These are phyloP conservation scores for Tetrapisispora fleetii DNA, from an alignment of 805 yeast genomes.

Conservation along the genomic window DNA sequence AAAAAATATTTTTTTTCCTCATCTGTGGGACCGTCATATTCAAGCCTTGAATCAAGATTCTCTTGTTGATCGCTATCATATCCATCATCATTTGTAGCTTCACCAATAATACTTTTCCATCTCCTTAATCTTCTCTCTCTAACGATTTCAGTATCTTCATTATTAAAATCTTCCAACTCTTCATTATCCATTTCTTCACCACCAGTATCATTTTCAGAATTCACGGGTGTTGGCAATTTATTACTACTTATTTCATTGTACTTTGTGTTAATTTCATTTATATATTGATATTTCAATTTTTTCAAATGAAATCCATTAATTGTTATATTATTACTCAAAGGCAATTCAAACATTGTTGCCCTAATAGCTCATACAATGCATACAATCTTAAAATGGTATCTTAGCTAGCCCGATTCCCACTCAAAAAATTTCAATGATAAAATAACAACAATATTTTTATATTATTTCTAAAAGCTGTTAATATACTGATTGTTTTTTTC, in stretches of 20 bases:
- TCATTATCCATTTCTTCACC: slow-evolving; percentile 1
- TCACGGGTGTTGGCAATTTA: slow-evolving; percentile 19
- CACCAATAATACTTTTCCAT: slow-evolving; percentile 17
- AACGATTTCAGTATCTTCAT: slow-evolving; percentile 2
- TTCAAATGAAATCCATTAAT: slow-evolving; percentile 7
- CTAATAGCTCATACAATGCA: background rate
- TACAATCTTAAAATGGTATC: too few species aligned
- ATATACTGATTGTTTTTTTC: background rate
- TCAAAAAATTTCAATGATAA: background rate
- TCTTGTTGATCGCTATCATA: slow-evolving; percentile 8
- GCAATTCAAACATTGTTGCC: slow-evolving; percentile 18
- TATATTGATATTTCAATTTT: slow-evolving; percentile 20
- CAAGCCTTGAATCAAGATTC: slow-evolving; percentile 5
- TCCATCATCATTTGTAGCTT: slow-evolving; percentile 11
- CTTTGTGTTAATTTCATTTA: slow-evolving; percentile 10
- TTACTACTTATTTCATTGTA: slow-evolving; percentile 5
- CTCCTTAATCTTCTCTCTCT: slow-evolving; percentile 11
- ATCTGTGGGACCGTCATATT: slow-evolving; percentile 4
- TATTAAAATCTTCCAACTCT: slow-evolving; percentile 10
- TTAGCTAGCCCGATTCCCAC: too few species aligned
- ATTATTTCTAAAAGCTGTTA: background rate
- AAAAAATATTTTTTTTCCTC: slow-evolving; percentile 20
- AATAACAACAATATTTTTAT: background rate
- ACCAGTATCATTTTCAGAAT: slow-evolving; percentile 15
- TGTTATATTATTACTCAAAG: slow-evolving; percentile 8